A percentile compares a stretch with the other conserved stretches of the same genome.
phyloP scores from a whole-genome alignment of 2,329 filamentous ascomycete species.

The Endothia cerciana region DNA sequence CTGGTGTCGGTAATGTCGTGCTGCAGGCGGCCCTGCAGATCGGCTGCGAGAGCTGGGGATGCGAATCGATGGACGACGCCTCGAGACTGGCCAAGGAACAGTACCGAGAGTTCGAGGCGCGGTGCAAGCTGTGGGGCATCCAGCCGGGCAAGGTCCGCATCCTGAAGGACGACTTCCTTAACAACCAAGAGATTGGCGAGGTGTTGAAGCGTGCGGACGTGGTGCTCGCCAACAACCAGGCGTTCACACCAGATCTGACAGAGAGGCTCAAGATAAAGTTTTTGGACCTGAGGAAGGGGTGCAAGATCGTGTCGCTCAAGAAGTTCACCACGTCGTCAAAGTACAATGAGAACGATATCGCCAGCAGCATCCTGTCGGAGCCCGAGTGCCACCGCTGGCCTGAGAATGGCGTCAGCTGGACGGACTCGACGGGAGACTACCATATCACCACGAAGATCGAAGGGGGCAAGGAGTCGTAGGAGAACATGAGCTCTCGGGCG shows the following conservation, averaged over 20 bases:
- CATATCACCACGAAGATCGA: slow-evolving; percentile 83
- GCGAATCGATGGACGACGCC: slow-evolving; percentile 93
- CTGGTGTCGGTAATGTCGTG: slow-evolving; percentile 94
- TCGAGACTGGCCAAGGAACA: slow-evolving; percentile 82
- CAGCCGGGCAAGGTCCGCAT: slow-evolving; percentile 78
- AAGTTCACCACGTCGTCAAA: slow-evolving; percentile 80
- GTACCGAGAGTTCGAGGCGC: slow-evolving; percentile 78
- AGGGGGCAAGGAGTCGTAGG: slow-evolving; percentile 10
- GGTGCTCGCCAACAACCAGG: slow-evolving; percentile 97
- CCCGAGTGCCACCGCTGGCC: slow-evolving; percentile 60
- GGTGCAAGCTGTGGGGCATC: slow-evolving; percentile 89
- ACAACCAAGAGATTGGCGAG: slow-evolving; percentile 69
- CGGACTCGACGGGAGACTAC: slow-evolving; percentile 79
- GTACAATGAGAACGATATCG: slow-evolving; percentile 77
- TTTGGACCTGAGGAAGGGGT: slow-evolving; percentile 87
- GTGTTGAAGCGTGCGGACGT: slow-evolving; percentile 86
- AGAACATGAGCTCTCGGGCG: neutral
- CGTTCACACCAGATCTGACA: slow-evolving; percentile 87
- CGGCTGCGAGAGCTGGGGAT: slow-evolving; percentile 94
- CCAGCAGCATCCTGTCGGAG: slow-evolving; percentile 79
- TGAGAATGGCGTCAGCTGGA: slow-evolving; percentile 88
- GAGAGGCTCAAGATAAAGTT: slow-evolving; percentile 86
- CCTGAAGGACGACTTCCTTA: slow-evolving; percentile 81
- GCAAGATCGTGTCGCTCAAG: slow-evolving; percentile 88
- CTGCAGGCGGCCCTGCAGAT: slow-evolving; percentile 91